phyloP scores from a whole-genome alignment of 1,284 basidiomycete species.

The Fomitopsis palustris region DNA sequence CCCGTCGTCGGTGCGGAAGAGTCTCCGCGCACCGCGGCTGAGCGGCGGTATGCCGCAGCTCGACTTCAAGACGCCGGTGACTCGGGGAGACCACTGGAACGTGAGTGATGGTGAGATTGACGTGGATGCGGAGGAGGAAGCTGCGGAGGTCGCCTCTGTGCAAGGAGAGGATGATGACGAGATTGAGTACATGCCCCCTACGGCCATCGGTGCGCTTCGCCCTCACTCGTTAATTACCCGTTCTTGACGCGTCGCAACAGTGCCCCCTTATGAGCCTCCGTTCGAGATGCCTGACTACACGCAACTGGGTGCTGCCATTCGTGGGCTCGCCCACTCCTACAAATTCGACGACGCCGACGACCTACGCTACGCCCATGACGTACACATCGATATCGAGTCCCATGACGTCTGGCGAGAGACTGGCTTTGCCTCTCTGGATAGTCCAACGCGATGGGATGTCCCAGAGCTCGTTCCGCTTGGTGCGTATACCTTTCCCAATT shows the following conservation, averaged over 20 bases:
- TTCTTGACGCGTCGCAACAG: constrained; percentile 14
- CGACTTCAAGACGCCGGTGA: constrained; percentile 62
- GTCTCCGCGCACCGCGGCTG: constrained; percentile 31
- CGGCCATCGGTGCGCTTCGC: constrained; percentile 49
- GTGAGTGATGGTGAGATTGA: constrained; percentile 60
- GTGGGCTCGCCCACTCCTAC: constrained; percentile 22
- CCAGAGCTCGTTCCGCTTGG: constrained; percentile 24
- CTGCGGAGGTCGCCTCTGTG: constrained; percentile 35
- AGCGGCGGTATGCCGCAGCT: constrained; percentile 13
- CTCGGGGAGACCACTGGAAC: constrained; percentile 72
- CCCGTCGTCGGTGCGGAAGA: constrained; percentile 58
- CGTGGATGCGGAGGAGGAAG: constrained; percentile 24
- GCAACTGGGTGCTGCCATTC: constrained; percentile 21
- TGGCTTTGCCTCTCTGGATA: constrained; percentile 14
- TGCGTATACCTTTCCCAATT: constrained; percentile 8
- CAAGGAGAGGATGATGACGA: constrained; percentile 55
- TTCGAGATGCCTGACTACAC: constrained; percentile 34
- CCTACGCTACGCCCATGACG: constrained; percentile 23
- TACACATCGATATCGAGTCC: constrained; percentile 22
- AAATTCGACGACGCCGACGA: constrained; percentile 27
- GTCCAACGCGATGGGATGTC: constrained; percentile 12
- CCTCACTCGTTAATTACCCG: neutral
- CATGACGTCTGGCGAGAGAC: constrained; percentile 17
- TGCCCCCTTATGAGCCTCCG: constrained; percentile 30
- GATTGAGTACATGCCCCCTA: constrained; percentile 77